Evolutionary conservation across 345 rosid species (phyloP).

Genomic region (Leavenworthia alabamica): DNA sequence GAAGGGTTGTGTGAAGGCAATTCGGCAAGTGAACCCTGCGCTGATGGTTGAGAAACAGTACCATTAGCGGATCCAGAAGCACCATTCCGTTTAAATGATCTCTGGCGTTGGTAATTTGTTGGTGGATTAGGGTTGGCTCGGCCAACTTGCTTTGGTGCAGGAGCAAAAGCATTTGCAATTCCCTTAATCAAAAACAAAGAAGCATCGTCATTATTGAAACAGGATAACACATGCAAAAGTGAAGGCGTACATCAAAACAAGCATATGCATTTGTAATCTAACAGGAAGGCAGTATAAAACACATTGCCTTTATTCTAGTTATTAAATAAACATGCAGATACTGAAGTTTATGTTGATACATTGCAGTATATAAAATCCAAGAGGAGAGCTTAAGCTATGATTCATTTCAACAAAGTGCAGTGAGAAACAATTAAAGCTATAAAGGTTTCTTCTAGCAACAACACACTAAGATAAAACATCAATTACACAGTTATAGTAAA

Average conservation of each 20-base stretch:
- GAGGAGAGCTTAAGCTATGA: background rate
- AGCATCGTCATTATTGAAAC: background rate
- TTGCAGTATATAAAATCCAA: background rate
- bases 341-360: background rate
- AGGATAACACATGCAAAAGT: background rate
- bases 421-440: background rate
- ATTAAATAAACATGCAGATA: background rate
- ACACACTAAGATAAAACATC: background rate
- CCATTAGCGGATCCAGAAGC: slow-evolving; percentile 24
- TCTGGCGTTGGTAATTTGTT: slow-evolving; percentile 19
- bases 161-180: slow-evolving; percentile 23
- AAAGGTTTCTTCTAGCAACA: background rate
- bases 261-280: background rate
- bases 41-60: slow-evolving; percentile 24
- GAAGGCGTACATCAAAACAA: background rate
- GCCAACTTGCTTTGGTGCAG: slow-evolving; percentile 17
- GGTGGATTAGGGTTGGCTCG: slow-evolving; percentile 18
- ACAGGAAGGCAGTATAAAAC: background rate
- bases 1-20: slow-evolving; percentile 20
- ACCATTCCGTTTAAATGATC: slow-evolving; percentile 30
- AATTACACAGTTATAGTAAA: background rate
- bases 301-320: background rate
- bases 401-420: background rate
- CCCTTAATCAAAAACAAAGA: slow-evolving; percentile 14
- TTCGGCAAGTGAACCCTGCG: slow-evolving; percentile 10